Evolutionary conservation across 371 early-diverging fungal species (phyloP).

Genomic region (Choanephora cucurbitarum): DNA sequence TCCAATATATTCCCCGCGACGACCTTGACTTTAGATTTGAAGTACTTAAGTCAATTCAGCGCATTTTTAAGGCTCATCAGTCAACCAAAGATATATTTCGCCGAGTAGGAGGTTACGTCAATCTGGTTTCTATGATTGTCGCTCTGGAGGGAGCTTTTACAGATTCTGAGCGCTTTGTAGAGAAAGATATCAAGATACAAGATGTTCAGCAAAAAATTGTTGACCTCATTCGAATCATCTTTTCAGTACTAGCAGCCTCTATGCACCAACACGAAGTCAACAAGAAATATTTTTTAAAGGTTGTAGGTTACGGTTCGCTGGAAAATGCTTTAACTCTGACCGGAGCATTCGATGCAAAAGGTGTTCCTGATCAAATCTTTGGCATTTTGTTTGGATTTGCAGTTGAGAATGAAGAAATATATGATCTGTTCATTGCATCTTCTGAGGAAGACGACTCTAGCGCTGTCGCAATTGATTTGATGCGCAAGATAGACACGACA

Average conservation of each 20-base stretch:
- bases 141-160: slow-evolving; percentile 61
- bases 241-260: slow-evolving; percentile 58
- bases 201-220: slow-evolving; percentile 20
- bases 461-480: neutral
- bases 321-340: slow-evolving; percentile 66
- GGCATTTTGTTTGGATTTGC: slow-evolving; percentile 69
- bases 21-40: slow-evolving; percentile 63
- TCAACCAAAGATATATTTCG: slow-evolving; percentile 59
- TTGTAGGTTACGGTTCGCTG: slow-evolving; percentile 58
- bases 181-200: slow-evolving; percentile 32
- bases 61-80: slow-evolving; percentile 49
- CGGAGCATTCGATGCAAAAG: slow-evolving; percentile 48
- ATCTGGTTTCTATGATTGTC: slow-evolving; percentile 63
- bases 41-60: slow-evolving; percentile 54
- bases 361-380: slow-evolving; percentile 47
- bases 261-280: slow-evolving; percentile 61
- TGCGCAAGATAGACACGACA: slow-evolving; percentile 23
- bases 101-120: slow-evolving; percentile 65
- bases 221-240: slow-evolving; percentile 49
- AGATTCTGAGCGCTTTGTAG: slow-evolving; percentile 27
- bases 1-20: slow-evolving; percentile 56
- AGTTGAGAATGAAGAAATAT: slow-evolving; percentile 50
- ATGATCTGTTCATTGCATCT: slow-evolving; percentile 45
- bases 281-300: slow-evolving; percentile 52
- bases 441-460: neutral